phyloP scores from a whole-genome alignment of 2,329 filamentous ascomycete species.

The Talaromyces sp. region DNA sequence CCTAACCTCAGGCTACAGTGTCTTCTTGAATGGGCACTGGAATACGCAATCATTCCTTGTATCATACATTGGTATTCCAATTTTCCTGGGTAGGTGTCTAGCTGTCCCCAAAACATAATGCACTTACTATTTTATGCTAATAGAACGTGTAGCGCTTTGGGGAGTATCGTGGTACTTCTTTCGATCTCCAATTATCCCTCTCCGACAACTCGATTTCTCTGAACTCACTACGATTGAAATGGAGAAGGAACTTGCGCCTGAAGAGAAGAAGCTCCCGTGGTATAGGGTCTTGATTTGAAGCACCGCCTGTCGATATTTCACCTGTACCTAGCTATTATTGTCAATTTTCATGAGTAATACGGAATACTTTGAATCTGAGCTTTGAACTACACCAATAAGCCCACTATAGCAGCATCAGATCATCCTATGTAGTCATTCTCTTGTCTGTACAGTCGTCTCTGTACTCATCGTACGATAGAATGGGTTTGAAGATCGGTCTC shows the following conservation, averaged over 20 bases:
- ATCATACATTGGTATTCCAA: background rate
- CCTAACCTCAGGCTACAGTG: constrained; percentile 65
- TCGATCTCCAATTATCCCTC: background rate
- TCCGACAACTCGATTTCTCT: background rate
- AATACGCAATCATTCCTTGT: constrained; percentile 30
- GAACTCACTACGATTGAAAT: background rate
- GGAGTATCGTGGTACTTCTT: background rate
- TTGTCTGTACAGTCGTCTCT: too few species aligned
- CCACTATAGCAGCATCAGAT: too few species aligned
- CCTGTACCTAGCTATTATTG: background rate
- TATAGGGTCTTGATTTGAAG: background rate
- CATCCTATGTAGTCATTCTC: too few species aligned
- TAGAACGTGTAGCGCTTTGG: background rate
- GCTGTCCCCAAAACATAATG: background rate
- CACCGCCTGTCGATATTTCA: background rate
- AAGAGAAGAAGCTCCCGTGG: background rate
- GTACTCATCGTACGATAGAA: too few species aligned
- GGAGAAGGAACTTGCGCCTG: background rate
- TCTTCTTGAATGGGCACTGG: constrained; percentile 60
- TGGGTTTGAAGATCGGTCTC: too few species aligned
- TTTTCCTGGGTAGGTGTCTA: background rate
- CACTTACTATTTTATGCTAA: background rate
- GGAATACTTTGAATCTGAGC: background rate
- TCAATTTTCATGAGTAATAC: background rate
- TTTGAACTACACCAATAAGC: too few species aligned